Base-by-base conservation (phyloP, 768 basidiomycete genomes). In the Agaricus bisporus region DNA sequence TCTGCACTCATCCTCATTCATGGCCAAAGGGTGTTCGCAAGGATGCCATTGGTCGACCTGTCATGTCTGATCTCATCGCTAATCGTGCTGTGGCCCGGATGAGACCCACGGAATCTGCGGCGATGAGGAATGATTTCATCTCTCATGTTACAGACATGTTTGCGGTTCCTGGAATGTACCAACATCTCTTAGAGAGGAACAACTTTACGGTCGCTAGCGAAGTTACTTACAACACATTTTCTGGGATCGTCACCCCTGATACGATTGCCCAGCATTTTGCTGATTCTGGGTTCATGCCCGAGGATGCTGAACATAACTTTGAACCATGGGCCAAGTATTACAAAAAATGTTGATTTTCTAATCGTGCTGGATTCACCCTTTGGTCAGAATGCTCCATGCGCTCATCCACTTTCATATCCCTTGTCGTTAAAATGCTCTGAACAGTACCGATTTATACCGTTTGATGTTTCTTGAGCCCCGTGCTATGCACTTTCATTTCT, bases 61-160 rank as follows among this genome's bases (percentile, higher is more conserved):
- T 62, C 58, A 64, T 75, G 38, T 61, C 68, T 5, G 76, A 78
- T 59, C 70, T 78, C 61, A 70, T 66, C 49, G 76, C 76, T 1
- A 76, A 74, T 60, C 71, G 76, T 29, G 70, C 63, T n/a, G 71
- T 78, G 15, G 77, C 76, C 7, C 74, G 73, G n/a, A 73, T 78
- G 25, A 70, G 76, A 37, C 76, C 76, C 2, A 45, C 43, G 9
- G 54, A 66, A 11, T 43, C 39, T 20, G 46, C 47, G 12, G 15
- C 53, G 7, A 20, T 36, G 29, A 54, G 53, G 47, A 64, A 70
- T 26, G 62, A 67, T 50, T 58, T 63, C 0, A 65, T 59, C 29
- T 69, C 69, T 22, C 37, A 43, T 28, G 71, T 70, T 9, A 71
- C 68, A 14, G 68, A 70, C 51, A 61, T 77, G 54, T 75, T 77